Evolutionary conservation across 306 rosid genomes (phyloP), one percentile per base, ranked within the genome.

Genomic region (Vicia villosa): DNA sequence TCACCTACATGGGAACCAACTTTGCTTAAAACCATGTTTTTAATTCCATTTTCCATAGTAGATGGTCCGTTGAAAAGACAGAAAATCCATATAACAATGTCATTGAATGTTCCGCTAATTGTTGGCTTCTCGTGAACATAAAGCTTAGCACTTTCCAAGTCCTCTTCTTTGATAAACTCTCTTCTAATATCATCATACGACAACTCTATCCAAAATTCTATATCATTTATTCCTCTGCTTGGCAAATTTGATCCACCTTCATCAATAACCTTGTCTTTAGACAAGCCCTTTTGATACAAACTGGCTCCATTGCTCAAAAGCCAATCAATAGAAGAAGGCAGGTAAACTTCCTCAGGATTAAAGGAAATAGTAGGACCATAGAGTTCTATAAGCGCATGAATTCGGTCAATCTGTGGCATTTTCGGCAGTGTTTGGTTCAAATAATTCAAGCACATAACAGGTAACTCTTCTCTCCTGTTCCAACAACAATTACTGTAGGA

Each of bases 321-420:
- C 98, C 98, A 93, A n/a, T 85, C 71, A 73, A 93, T 88, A 22
- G 97, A 88, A 84, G 97, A 90, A 42, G 98, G 98, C 82, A 93
- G 83, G 84, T 84, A 93, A 73, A 68, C 47, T 80, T 93, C 98
- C 22, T 83, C 68, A 1, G 96, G 97, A 71, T 93, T 97, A 75
- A 90, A 90, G 81, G 85, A 88, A 43, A 93, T 73, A 16, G 92
- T 86, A 60, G 98, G 97, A 38, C 97, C 98, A 70, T 88, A 93
- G 64, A 88, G 97, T 77, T 83, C 51, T 72, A 93, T 86, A 26
- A 93, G 90, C 55, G n/a, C n/a, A n/a, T n/a, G n/a, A n/a, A n/a
- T n/a, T n/a, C n/a, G n/a, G n/a, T n/a, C n/a, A n/a, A n/a, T n/a
- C n/a, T n/a, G n/a, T n/a, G n/a, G n/a, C n/a, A n/a, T n/a, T n/a